These are phyloP conservation scores for Penicillium maclennaniae DNA, from an alignment of 495 filamentous ascomycete genomes.

Conservation along the genomic window DNA sequence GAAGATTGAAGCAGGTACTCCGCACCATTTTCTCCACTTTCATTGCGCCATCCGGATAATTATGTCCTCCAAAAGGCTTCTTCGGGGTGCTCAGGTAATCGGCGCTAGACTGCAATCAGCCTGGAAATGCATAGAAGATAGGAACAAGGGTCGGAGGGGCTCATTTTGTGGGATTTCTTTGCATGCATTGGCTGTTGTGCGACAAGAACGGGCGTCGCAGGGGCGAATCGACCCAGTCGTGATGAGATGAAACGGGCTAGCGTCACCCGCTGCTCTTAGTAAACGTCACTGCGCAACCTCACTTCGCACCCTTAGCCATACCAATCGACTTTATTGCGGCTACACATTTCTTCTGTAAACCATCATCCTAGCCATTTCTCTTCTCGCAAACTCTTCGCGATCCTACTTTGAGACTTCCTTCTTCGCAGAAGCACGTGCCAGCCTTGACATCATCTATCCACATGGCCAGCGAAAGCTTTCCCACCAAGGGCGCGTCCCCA, in stretches of 20 bases:
- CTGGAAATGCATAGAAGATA: not conserved
- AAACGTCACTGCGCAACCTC: constrained; percentile 44
- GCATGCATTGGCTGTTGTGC: not conserved
- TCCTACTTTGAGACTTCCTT: not conserved
- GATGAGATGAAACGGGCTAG: constrained; percentile 26
- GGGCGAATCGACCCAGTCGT: constrained; percentile 20
- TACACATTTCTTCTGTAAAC: constrained; percentile 2
- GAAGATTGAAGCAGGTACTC: constrained; percentile 10
- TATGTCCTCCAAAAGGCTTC: constrained; percentile 16
- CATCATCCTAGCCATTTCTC: constrained; percentile 1
- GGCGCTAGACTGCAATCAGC: not conserved
- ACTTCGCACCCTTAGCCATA: constrained; percentile 15
- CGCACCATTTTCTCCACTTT: constrained; percentile 14
- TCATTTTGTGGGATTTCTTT: not conserved
- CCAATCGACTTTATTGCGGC: constrained; percentile 12
- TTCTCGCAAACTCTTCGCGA: constrained; percentile 20
- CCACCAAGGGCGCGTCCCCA: constrained; percentile 8
- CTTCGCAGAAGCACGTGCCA: constrained; percentile 2
- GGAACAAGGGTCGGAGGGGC: not conserved
- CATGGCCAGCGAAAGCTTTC: constrained; percentile 27
- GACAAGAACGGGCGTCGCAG: not conserved
- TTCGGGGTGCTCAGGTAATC: constrained; percentile 14
- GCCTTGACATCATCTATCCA: constrained; percentile 26
- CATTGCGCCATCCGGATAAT: constrained; percentile 11
- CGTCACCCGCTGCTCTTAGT: constrained; percentile 28